Conservation (phyloP, 495 filamentous ascomycete genomes). For the Stereocaulon alpinum region DNA sequence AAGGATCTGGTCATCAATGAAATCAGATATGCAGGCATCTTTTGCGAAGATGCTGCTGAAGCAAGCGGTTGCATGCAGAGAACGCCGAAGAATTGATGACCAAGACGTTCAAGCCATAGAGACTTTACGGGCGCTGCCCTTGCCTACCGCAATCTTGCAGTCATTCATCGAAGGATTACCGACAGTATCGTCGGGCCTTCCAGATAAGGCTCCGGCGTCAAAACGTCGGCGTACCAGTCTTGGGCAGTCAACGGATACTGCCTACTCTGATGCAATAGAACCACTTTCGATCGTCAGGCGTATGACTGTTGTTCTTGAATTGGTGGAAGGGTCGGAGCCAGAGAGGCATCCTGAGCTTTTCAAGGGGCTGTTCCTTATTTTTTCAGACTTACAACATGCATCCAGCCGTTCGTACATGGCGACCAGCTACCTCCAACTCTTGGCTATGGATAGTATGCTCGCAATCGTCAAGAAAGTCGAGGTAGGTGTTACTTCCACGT, state of each 20-base stretch:
- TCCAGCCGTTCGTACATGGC: conserved; percentile 61
- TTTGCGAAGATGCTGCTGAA: conserved; percentile 53
- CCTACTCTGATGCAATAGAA: conserved; percentile 40
- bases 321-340: conserved; percentile 67
- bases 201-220: conserved; percentile 50
- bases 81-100: conserved; percentile 21
- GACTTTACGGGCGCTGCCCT: conserved; percentile 53
- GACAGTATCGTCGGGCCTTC: conserved; percentile 47
- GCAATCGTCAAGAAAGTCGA: conserved; percentile 68
- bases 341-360: conserved; percentile 63
- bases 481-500: conserved; percentile 22
- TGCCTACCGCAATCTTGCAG: conserved; percentile 60
- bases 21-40: conserved; percentile 47
- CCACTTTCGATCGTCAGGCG: conserved; percentile 54
- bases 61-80: conserved; percentile 30
- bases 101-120: conserved; percentile 49
- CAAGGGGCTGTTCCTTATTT: conserved; percentile 63
- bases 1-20: conserved; percentile 59
- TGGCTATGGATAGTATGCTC: conserved; percentile 65
- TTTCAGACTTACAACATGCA: conserved; percentile 76
- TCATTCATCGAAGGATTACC: conserved; percentile 61
- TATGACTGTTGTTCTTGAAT: conserved; percentile 77
- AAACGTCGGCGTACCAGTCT: conserved; percentile 71
- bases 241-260: conserved; percentile 41
- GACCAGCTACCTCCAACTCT: conserved; percentile 73